A percentile compares a stretch with the other conserved stretches of the same genome.
These are phyloP conservation scores for Rhynchosporium agropyri DNA, from an alignment of 2,329 filamentous ascomycete species.

Conservation along the genomic window DNA sequence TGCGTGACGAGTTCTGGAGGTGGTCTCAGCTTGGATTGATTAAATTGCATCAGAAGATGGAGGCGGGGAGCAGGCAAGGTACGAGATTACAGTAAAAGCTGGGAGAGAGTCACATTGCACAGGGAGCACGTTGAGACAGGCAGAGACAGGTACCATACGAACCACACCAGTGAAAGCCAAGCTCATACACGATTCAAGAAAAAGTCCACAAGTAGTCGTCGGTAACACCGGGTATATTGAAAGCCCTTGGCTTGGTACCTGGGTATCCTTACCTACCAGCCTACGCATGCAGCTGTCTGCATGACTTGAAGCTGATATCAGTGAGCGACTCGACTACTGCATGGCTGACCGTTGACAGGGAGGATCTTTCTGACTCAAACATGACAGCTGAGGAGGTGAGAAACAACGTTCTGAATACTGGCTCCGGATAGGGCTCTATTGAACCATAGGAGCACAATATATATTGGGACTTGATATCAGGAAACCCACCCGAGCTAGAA, in stretches of 20 bases:
- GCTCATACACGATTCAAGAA: slow-evolving; percentile 11
- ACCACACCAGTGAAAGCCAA: background rate
- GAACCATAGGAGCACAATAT: background rate
- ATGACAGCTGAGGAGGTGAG: background rate
- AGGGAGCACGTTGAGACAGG: slow-evolving; percentile 3
- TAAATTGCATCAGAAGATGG: slow-evolving; percentile 13
- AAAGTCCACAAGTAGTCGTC: background rate
- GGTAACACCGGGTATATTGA: background rate
- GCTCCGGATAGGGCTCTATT: background rate
- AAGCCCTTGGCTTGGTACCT: too few species aligned
- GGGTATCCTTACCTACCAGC: background rate
- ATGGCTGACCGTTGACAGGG: background rate
- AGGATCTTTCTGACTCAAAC: slow-evolving; percentile 9
- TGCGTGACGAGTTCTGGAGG: background rate
- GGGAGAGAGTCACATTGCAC: slow-evolving; percentile 15
- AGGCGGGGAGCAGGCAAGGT: background rate
- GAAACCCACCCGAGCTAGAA: slow-evolving; percentile 1
- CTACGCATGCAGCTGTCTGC: slow-evolving; percentile 10
- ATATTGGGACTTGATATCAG: background rate
- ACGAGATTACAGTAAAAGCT: background rate
- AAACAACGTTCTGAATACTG: background rate
- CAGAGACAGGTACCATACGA: background rate
- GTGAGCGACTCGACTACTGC: background rate
- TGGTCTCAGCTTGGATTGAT: slow-evolving; percentile 9
- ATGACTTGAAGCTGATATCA: background rate